Conservation (phyloP, 2,329 filamentous ascomycete species). For the Ophiostoma ips region DNA sequence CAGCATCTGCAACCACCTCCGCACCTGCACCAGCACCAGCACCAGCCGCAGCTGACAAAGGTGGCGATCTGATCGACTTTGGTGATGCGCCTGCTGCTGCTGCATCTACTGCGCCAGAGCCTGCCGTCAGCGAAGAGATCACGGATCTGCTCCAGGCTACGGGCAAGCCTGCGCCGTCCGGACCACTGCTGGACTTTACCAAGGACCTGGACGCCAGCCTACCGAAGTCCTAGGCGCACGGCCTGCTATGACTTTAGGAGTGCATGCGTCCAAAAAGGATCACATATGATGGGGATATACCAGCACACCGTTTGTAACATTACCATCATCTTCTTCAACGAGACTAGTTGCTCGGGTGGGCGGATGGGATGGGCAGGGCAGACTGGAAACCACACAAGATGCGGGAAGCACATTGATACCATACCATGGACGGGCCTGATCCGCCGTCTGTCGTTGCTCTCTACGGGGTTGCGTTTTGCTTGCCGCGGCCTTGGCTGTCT, state of each 20-base stretch:
- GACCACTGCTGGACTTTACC: constrained; percentile 42
- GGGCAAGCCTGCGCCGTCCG: constrained; percentile 29
- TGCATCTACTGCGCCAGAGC: constrained; percentile 15
- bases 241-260: neutral
- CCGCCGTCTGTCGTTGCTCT: neutral
- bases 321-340: constrained; percentile 15
- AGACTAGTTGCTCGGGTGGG: no score
- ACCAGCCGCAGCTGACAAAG: constrained; percentile 14
- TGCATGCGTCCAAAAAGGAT: no score
- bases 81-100: no score
- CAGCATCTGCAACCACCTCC: constrained; percentile 11
- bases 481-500: no score
- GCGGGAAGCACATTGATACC: neutral
- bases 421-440: neutral
- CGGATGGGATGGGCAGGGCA: neutral
- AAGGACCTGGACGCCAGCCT: constrained; percentile 27
- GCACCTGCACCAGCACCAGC: constrained; percentile 8
- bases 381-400: neutral
- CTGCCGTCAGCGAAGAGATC: constrained; percentile 22
- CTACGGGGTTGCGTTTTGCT: neutral
- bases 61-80: constrained; percentile 41
- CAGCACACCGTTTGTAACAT: no score
- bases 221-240: neutral
- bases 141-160: constrained; percentile 31
- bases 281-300: constrained; percentile 20